Percentiles rank a stretch among this genome's conserved stretches.
These are phyloP conservation scores for Dryadomyces quercus-mongolicae DNA, from an alignment of 2,329 filamentous ascomycete genomes.

Conservation along the genomic window DNA sequence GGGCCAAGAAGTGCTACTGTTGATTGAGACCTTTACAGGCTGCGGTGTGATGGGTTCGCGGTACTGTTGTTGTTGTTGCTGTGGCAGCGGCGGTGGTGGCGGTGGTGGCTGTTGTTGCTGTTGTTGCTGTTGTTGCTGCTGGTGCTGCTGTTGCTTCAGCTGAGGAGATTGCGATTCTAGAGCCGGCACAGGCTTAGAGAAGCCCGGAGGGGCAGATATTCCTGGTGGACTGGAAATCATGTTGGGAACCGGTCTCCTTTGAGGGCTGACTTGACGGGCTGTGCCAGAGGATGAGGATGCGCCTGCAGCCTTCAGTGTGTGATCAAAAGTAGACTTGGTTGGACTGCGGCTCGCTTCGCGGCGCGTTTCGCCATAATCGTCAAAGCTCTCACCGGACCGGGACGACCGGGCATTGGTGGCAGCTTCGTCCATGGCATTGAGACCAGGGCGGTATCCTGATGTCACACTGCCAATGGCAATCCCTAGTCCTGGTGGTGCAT, in stretches of 20 bases:
- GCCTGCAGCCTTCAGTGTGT: constrained; percentile 42
- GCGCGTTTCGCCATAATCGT: constrained; percentile 39
- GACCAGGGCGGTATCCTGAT: constrained; percentile 38
- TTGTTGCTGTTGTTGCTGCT: neutral
- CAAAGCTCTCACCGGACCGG: constrained; percentile 33
- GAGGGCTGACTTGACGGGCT: constrained; percentile 47
- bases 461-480: neutral
- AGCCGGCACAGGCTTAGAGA: constrained; percentile 31
- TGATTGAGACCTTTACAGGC: constrained; percentile 6
- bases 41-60: neutral
- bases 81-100: constrained; percentile 13
- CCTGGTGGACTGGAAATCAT: constrained; percentile 32
- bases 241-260: constrained; percentile 38
- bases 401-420: constrained; percentile 64
- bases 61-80: constrained; percentile 22
- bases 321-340: constrained; percentile 32
- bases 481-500: constrained; percentile 13
- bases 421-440: constrained; percentile 66
- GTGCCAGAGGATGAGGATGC: constrained; percentile 23
- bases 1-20: constrained; percentile 23
- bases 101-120: constrained; percentile 4
- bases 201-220: constrained; percentile 46
- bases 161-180: neutral
- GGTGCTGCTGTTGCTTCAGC: too few relatives aligned
- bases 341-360: constrained; percentile 40